phyloP scores from a whole-genome alignment of 2,329 filamentous ascomycete genomes.

The Fusarium mexicanum region DNA sequence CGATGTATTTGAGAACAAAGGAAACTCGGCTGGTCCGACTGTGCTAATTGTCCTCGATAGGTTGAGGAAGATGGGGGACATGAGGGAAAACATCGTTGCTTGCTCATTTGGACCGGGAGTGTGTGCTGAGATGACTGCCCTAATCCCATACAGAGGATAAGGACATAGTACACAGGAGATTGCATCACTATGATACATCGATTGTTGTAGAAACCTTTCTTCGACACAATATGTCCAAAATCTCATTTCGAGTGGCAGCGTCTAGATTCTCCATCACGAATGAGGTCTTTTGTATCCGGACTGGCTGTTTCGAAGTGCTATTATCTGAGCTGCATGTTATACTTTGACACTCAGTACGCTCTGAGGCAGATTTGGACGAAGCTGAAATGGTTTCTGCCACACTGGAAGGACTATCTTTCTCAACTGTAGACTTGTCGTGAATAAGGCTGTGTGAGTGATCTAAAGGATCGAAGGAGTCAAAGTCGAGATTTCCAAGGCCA shows the following conservation, averaged over 20 bases:
- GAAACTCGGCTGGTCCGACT: neutral
- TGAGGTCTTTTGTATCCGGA: neutral
- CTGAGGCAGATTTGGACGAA: neutral
- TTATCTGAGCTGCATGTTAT: neutral
- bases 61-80: neutral
- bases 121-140: neutral
- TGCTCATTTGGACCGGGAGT: conserved; percentile 2
- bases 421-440: neutral
- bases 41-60: neutral
- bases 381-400: neutral
- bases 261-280: conserved; percentile 11
- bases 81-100: conserved; percentile 4
- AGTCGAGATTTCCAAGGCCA: neutral
- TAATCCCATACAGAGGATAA: neutral
- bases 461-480: neutral
- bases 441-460: neutral
- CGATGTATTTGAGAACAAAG: conserved; percentile 3
- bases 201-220: conserved; percentile 7
- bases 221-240: conserved; percentile 6
- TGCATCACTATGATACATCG: neutral
- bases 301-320: neutral
- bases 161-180: neutral
- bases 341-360: neutral
- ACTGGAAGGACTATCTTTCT: neutral
- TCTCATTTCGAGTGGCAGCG: conserved; percentile 2